Conservation (phyloP, 106 monocot species). For the Phalaenopsis aphrodite region DNA sequence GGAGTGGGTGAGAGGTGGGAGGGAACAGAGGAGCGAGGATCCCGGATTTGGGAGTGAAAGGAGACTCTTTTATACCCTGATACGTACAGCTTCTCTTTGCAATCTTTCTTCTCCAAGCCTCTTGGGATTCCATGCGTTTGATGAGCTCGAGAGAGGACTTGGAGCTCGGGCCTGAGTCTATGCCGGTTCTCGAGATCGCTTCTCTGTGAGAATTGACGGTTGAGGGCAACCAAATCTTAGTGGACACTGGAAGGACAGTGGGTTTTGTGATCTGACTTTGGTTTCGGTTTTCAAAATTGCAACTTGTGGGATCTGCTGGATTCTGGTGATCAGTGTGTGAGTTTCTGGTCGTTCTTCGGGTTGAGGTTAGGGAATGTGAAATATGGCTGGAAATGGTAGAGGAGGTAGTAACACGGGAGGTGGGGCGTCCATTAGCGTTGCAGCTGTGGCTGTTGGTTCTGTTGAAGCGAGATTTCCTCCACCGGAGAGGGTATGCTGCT, state of each 20-base stretch:
- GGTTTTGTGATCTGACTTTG: neutral
- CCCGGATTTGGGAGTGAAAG: neutral
- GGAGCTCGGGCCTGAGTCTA: constrained; percentile 2
- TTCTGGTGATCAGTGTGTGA: neutral
- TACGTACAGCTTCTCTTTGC: neutral
- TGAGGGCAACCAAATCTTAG: neutral
- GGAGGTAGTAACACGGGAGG: constrained; percentile 31
- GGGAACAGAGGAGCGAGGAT: neutral
- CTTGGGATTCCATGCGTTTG: neutral
- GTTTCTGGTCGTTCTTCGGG: neutral
- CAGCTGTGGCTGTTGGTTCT: constrained; percentile 41
- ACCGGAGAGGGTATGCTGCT: constrained; percentile 40
- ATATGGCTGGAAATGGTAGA: constrained; percentile 38
- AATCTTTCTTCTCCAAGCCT: neutral
- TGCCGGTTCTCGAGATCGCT: constrained; percentile 1
- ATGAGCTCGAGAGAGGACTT: neutral
- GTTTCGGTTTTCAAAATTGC: neutral
- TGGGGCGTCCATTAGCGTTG: constrained; percentile 45
- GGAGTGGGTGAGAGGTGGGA: neutral
- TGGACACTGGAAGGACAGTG: neutral
- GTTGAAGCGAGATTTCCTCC: constrained; percentile 34
- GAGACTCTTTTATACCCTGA: neutral
- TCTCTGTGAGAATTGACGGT: neutral
- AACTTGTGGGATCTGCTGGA: neutral
- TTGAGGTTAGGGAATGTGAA: constrained; percentile 13